Percentiles rank a stretch among this genome's conserved stretches.
Conservation (phyloP, 495 filamentous ascomycete species). For the Cetradonia linearis region DNA sequence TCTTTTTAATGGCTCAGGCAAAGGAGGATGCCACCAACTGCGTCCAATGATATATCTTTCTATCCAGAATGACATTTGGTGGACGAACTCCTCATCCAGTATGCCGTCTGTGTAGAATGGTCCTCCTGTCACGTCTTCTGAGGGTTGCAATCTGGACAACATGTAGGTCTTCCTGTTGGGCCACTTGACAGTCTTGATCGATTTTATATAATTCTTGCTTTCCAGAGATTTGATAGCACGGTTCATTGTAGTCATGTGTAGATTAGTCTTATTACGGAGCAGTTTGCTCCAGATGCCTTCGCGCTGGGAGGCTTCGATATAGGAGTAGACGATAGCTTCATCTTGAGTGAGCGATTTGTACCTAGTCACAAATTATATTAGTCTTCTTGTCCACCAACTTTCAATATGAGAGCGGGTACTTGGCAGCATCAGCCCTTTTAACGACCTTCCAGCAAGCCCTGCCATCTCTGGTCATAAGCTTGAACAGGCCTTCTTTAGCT, state of each 20-base stretch:
- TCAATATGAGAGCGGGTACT: slow-evolving; percentile 37
- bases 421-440: slow-evolving; percentile 57
- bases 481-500: slow-evolving; percentile 57
- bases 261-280: slow-evolving; percentile 61
- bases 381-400: slow-evolving; percentile 7
- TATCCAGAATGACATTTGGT: slow-evolving; percentile 54
- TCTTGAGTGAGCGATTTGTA: slow-evolving; percentile 56
- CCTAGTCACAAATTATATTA: slow-evolving; percentile 31
- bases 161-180: slow-evolving; percentile 58
- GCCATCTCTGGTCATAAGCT: slow-evolving; percentile 44
- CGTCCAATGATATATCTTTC: slow-evolving; percentile 58
- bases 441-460: slow-evolving; percentile 57
- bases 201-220: slow-evolving; percentile 76
- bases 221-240: slow-evolving; percentile 70
- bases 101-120: slow-evolving; percentile 86
- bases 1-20: slow-evolving; percentile 7
- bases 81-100: slow-evolving; percentile 78
- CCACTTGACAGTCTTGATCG: slow-evolving; percentile 50
- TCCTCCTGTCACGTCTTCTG: slow-evolving; percentile 81
- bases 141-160: slow-evolving; percentile 56
- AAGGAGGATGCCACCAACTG: slow-evolving; percentile 50
- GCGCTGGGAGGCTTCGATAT: slow-evolving; percentile 68
- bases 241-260: slow-evolving; percentile 68
- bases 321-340: slow-evolving; percentile 70
- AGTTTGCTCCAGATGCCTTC: slow-evolving; percentile 83